phyloP scores from a whole-genome alignment of 2,329 filamentous ascomycete species.

The Daldinia sp. region DNA sequence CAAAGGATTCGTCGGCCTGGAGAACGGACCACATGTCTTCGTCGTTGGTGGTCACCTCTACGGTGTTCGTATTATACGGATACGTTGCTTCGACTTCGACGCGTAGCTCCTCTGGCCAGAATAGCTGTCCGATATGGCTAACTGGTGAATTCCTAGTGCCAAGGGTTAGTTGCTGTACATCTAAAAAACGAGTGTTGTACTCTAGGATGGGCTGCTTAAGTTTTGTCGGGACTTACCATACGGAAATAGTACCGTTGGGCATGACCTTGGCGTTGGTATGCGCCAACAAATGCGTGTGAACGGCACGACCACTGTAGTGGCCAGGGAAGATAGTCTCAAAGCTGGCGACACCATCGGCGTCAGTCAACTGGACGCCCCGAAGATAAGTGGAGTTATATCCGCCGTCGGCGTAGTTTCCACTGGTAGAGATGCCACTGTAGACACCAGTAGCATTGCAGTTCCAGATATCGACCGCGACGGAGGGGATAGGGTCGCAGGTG shows the following conservation, averaged over 20 bases:
- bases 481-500: slow-evolving; percentile 55
- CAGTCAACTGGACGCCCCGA: slow-evolving; percentile 57
- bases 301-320: slow-evolving; percentile 50
- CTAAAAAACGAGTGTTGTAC: not conserved
- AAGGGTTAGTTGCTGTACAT: not conserved
- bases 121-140: slow-evolving; percentile 47
- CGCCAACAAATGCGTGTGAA: slow-evolving; percentile 53
- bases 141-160: slow-evolving; percentile 39
- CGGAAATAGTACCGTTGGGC: slow-evolving; percentile 46
- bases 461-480: slow-evolving; percentile 56
- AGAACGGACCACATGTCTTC: slow-evolving; percentile 47
- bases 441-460: slow-evolving; percentile 53
- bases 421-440: slow-evolving; percentile 48
- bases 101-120: slow-evolving; percentile 45
- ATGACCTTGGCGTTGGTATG: slow-evolving; percentile 43
- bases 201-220: not conserved
- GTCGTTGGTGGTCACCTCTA: slow-evolving; percentile 44
- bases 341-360: slow-evolving; percentile 55
- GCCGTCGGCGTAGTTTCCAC: slow-evolving; percentile 43
- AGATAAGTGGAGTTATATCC: slow-evolving; percentile 55
- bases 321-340: slow-evolving; percentile 59
- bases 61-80: slow-evolving; percentile 45
- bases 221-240: slow-evolving; percentile 30
- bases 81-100: slow-evolving; percentile 43
- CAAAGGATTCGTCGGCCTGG: slow-evolving; percentile 44